These are phyloP conservation scores for Symbiotaphrina buchneri DNA, from an alignment of 495 filamentous ascomycete genomes.

Conservation along the genomic window DNA sequence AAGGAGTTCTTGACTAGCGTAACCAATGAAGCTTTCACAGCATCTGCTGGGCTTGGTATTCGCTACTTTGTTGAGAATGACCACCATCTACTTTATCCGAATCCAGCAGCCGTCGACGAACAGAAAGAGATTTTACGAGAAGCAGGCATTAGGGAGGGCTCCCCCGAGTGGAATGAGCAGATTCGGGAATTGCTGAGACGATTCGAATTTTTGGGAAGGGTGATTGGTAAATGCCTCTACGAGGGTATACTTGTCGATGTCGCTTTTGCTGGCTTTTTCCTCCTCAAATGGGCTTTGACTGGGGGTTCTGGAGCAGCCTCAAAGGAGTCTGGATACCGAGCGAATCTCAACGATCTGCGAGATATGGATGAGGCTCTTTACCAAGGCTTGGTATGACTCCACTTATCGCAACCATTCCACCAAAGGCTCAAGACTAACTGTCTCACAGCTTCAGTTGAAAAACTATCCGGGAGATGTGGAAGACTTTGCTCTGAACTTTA, in stretches of 20 bases:
- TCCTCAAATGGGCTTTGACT: conserved; percentile 79
- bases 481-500: conserved; percentile 71
- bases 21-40: conserved; percentile 65
- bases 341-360: conserved; percentile 78
- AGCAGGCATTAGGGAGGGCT: conserved; percentile 26
- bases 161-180: conserved; percentile 27
- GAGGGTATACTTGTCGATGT: conserved; percentile 94
- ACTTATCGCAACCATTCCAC: not conserved
- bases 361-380: conserved; percentile 91
- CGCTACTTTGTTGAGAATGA: conserved; percentile 67
- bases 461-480: conserved; percentile 71
- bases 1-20: conserved; percentile 93
- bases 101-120: conserved; percentile 60
- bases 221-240: conserved; percentile 94
- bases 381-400: conserved; percentile 48
- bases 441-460: conserved; percentile 44
- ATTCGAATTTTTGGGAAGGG: conserved; percentile 81
- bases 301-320: conserved; percentile 36
- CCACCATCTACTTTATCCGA: conserved; percentile 77
- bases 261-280: conserved; percentile 84
- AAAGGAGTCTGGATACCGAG: conserved; percentile 50
- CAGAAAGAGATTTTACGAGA: conserved; percentile 31
- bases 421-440: conserved; percentile 4
- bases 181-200: conserved; percentile 41
- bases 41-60: conserved; percentile 20